phyloP scores from a whole-genome alignment of 1,284 basidiomycete species.

The Ustanciosporium gigantosporum region DNA sequence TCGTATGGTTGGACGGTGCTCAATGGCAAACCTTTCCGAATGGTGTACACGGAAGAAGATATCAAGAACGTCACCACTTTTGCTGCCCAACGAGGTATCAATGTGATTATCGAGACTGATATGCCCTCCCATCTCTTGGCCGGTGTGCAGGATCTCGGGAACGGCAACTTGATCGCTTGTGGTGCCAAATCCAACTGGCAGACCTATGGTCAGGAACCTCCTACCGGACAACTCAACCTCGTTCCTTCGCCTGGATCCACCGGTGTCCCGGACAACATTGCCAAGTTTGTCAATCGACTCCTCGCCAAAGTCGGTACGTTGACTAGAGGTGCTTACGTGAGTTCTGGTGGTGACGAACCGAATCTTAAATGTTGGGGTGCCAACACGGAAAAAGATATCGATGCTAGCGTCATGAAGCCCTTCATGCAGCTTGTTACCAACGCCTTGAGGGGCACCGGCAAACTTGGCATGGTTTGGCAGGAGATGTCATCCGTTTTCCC shows the following conservation, averaged over 20 bases:
- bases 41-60: conserved; percentile 69
- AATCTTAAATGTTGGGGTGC: conserved; percentile 71
- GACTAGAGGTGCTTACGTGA: conserved; percentile 70
- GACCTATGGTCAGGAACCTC: conserved; percentile 67
- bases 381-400: conserved; percentile 30
- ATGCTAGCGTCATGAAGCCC: conserved; percentile 62
- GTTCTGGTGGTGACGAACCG: conserved; percentile 82
- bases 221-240: conserved; percentile 72
- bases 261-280: conserved; percentile 63
- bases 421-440: conserved; percentile 70
- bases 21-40: conserved; percentile 4
- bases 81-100: conserved; percentile 76
- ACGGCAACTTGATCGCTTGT: conserved; percentile 74
- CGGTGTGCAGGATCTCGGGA: conserved; percentile 69
- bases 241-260: not conserved
- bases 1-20: conserved; percentile 67
- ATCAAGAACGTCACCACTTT: conserved; percentile 72
- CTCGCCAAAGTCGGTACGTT: conserved; percentile 57
- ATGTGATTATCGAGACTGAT: conserved; percentile 74
- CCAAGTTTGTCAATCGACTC: conserved; percentile 40
- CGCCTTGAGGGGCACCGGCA: conserved; percentile 64
- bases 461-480: conserved; percentile 74
- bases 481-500: conserved; percentile 62
- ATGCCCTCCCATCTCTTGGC: conserved; percentile 79
- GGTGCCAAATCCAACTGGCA: conserved; percentile 70